Conservation (phyloP, 2,329 filamentous ascomycete genomes). For the Aspergillus thermomutatus region DNA sequence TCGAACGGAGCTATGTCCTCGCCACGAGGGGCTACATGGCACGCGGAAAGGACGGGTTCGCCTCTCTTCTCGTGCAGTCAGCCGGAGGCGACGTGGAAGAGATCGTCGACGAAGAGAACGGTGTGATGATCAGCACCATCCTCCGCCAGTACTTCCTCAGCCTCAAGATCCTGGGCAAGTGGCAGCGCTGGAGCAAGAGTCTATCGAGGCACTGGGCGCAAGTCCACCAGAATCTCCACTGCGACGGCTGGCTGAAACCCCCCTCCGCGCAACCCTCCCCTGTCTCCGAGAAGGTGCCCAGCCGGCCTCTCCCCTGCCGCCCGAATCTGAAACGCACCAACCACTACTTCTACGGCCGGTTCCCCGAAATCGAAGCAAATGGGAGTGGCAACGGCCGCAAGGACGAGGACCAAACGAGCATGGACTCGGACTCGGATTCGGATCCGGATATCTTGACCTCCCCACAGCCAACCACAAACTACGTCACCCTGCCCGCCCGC, state of each 20-base stretch:
- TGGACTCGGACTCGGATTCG: slow-evolving; percentile 44
- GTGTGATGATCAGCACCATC: slow-evolving; percentile 80
- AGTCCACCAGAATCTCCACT: slow-evolving; percentile 61
- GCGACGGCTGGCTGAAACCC: slow-evolving; percentile 48
- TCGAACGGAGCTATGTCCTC: slow-evolving; percentile 64
- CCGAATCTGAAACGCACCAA: slow-evolving; percentile 22
- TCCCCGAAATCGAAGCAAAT: slow-evolving; percentile 18
- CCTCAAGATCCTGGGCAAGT: slow-evolving; percentile 74
- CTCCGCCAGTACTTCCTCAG: slow-evolving; percentile 89
- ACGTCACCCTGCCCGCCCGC: slow-evolving; percentile 35
- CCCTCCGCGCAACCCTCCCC: slow-evolving; percentile 33
- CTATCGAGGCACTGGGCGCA: slow-evolving; percentile 63
- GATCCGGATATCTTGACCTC: slow-evolving; percentile 39
- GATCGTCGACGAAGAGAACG: slow-evolving; percentile 80
- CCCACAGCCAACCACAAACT: slow-evolving; percentile 30
- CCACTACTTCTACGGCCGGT: slow-evolving; percentile 32
- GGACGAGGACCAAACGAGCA: slow-evolving; percentile 36
- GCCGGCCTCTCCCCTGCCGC: slow-evolving; percentile 8
- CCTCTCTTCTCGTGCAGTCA: slow-evolving; percentile 68
- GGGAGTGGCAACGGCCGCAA: slow-evolving; percentile 43
- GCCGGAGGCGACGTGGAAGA: slow-evolving; percentile 75
- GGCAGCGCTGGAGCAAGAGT: slow-evolving; percentile 66
- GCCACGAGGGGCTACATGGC: slow-evolving; percentile 87
- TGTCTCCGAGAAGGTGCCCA: slow-evolving; percentile 22
- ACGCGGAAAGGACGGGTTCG: slow-evolving; percentile 81